A percentile compares a stretch with the other conserved stretches of the same genome.
phyloP scores from a whole-genome alignment of 2,329 filamentous ascomycete genomes.

The Colletotrichum camelliae region DNA sequence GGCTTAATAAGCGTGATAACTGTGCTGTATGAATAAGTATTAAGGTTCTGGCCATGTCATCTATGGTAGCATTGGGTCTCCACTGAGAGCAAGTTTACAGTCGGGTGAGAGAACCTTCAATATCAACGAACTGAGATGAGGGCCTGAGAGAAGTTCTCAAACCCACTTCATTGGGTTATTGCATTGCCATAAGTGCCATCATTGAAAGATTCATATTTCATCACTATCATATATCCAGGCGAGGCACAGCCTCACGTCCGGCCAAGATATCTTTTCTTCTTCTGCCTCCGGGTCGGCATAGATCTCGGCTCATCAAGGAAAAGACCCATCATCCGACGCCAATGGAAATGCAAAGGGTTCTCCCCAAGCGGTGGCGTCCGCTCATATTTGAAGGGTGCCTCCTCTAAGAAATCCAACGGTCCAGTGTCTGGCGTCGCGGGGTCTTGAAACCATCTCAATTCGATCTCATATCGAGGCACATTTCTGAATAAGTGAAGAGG shows the following conservation, averaged over 20 bases:
- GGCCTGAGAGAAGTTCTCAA: not conserved
- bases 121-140: not conserved
- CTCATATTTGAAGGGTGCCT: slow-evolving; percentile 5
- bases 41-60: not conserved
- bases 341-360: slow-evolving; percentile 7
- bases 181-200: not conserved
- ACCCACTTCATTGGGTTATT: not conserved
- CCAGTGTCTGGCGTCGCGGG: not conserved
- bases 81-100: not conserved
- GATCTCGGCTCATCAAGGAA: not conserved
- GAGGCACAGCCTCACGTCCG: not conserved
- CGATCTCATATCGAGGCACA: not conserved
- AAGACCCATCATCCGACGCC: not conserved
- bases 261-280: not conserved
- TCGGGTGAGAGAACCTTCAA: not conserved
- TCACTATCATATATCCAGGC: not conserved
- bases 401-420: not conserved
- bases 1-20: not conserved
- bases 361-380: not conserved
- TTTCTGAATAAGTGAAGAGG: slow-evolving; percentile 3
- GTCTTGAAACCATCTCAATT: slow-evolving; percentile 10
- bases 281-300: not conserved
- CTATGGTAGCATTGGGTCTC: not conserved
- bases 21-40: not conserved
- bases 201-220: not conserved